Percentiles rank a stretch among this genome's conserved stretches.
Conservation (phyloP, 768 basidiomycete genomes). For the Neoboletus brunneissimus region DNA sequence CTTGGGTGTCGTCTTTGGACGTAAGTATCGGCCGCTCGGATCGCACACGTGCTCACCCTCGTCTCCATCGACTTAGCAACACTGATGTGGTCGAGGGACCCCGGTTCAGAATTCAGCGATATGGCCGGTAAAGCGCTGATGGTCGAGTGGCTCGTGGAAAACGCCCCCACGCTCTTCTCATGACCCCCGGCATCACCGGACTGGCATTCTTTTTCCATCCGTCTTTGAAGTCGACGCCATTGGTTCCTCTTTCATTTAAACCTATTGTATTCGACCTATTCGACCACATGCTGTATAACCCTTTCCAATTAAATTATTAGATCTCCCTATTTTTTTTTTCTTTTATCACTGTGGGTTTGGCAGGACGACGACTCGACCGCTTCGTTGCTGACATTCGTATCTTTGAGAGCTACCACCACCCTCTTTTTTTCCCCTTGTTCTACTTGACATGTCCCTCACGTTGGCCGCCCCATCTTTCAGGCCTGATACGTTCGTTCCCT, state of each 20-base stretch:
- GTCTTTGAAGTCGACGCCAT: not conserved
- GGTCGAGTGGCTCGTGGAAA: conserved; percentile 93
- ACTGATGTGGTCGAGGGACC: conserved; percentile 86
- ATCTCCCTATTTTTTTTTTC: conserved; percentile 3
- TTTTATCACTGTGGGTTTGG: not conserved
- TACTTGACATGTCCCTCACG: no score
- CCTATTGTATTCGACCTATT: conserved; percentile 29
- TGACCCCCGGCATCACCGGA: not conserved
- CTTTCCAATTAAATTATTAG: conserved; percentile 20
- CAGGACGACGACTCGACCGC: not conserved
- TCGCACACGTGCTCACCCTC: not conserved
- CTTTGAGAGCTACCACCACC: not conserved
- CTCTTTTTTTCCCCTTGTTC: not conserved
- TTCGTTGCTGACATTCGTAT: conserved; percentile 1
- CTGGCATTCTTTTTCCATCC: not conserved
- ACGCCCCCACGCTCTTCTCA: conserved; percentile 58
- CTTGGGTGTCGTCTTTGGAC: conserved; percentile 96
- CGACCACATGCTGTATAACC: conserved; percentile 11
- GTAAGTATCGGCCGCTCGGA: conserved; percentile 48
- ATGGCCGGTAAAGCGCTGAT: conserved; percentile 96
- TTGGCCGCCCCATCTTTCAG: no score
- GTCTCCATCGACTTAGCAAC: conserved; percentile 58
- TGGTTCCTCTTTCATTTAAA: conserved; percentile 2
- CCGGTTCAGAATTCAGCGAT: conserved; percentile 88
- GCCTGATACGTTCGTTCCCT: not conserved